Evolutionary conservation across 2,329 filamentous ascomycete species (phyloP).

Genomic region (Diaporthe citriasiana): DNA sequence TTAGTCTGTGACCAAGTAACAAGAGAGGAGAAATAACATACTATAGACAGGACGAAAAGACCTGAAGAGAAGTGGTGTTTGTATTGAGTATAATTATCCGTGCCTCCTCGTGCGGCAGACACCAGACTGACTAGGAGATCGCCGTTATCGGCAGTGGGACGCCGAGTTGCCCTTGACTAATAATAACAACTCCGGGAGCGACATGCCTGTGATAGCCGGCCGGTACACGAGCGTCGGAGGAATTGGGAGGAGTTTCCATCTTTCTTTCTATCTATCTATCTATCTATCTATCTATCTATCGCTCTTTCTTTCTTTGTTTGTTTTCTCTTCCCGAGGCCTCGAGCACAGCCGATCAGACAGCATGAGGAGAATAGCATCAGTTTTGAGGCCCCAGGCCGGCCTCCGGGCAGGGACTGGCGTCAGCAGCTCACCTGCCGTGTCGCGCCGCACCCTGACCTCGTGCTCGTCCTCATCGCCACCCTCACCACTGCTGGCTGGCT

Average conservation of each 20-base stretch:
- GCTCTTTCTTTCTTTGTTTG: background rate
- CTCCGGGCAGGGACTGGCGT: constrained; percentile 16
- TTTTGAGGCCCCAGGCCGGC: constrained; percentile 29
- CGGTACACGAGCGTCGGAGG: background rate
- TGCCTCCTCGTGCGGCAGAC: too few species aligned
- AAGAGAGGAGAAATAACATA: too few species aligned
- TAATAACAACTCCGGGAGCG: background rate
- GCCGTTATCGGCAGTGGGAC: constrained; percentile 31
- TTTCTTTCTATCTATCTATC: too few species aligned
- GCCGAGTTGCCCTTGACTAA: constrained; percentile 34
- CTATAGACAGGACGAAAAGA: too few species aligned
- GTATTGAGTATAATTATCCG: too few species aligned
- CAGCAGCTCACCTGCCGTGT: constrained; percentile 18
- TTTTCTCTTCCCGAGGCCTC: background rate
- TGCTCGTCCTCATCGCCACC: constrained; percentile 1
- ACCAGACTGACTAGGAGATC: too few species aligned
- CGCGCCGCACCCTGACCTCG: constrained; percentile 22
- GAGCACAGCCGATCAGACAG: background rate
- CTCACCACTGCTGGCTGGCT: background rate
- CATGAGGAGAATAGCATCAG: constrained; percentile 36
- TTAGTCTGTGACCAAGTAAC: too few species aligned
- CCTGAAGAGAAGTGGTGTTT: too few species aligned
- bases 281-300: too few species aligned
- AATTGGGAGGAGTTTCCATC: background rate
- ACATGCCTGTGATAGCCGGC: constrained; percentile 30